Conservation (phyloP, 495 filamentous ascomycete species). For the Lentithecium fluviatile region DNA sequence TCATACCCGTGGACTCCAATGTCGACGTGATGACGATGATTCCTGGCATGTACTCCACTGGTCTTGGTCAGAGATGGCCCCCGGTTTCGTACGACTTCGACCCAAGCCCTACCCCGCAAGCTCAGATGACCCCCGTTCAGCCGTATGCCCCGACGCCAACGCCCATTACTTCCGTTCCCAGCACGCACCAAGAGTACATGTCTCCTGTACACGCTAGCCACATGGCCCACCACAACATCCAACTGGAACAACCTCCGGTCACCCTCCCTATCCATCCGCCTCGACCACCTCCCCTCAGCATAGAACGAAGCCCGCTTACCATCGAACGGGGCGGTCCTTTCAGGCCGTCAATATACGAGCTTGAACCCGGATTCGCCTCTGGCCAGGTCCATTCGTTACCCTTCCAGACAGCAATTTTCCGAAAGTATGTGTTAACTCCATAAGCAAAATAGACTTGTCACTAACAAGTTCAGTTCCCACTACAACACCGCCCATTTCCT, state of each 20-base stretch:
- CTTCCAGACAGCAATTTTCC: conserved; percentile 44
- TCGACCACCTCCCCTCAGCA: background rate
- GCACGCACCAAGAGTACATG: conserved; percentile 26
- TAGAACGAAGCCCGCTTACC: background rate
- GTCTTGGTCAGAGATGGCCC: conserved; percentile 31
- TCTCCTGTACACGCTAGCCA: conserved; percentile 22
- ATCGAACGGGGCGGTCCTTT: conserved; percentile 28
- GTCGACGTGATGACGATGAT: conserved; percentile 36
- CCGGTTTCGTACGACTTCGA: conserved; percentile 33
- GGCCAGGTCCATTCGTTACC: conserved; percentile 30
- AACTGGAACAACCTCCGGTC: conserved; percentile 21
- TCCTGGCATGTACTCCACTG: conserved; percentile 31
- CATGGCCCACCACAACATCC: conserved; percentile 20
- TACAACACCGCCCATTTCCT: conserved; percentile 47
- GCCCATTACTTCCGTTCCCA: conserved; percentile 10
- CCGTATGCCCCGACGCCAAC: conserved; percentile 27
- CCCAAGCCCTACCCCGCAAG: conserved; percentile 22
- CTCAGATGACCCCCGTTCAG: conserved; percentile 27
- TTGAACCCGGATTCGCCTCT: conserved; percentile 36
- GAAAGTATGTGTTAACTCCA: conserved; percentile 38
- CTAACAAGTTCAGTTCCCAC: conserved; percentile 37
- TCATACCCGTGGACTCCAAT: conserved; percentile 22
- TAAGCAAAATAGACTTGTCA: background rate
- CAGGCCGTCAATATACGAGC: conserved; percentile 37
- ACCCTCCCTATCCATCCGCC: conserved; percentile 21